Evolutionary conservation across 139 green algal species (phyloP).

Genomic region (Tetraselmis striata): DNA sequence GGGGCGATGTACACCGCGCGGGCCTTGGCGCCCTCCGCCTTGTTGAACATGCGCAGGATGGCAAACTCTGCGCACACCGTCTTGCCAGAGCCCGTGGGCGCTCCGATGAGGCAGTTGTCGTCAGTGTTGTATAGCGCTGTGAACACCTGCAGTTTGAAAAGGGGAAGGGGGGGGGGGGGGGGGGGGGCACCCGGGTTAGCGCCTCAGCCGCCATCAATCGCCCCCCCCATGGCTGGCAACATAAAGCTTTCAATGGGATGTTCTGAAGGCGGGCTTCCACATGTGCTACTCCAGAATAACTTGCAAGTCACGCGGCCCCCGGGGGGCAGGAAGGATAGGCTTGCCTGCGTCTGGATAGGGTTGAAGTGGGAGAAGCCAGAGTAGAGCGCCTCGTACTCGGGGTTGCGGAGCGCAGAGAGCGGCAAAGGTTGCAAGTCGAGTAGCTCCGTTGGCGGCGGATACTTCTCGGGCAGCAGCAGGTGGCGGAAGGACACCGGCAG

Average conservation of each 20-base stretch:
- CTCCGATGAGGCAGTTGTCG: slow-evolving; percentile 86
- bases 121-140: slow-evolving; percentile 87
- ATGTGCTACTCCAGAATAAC: too few species aligned
- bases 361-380: slow-evolving; percentile 82
- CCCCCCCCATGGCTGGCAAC: too few species aligned
- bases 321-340: too few species aligned
- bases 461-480: slow-evolving; percentile 94
- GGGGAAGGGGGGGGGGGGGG: too few species aligned
- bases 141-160: slow-evolving; percentile 88
- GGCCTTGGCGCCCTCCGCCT: slow-evolving; percentile 23
- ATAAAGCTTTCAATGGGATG: too few species aligned
- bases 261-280: too few species aligned
- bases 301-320: too few species aligned
- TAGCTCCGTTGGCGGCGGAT: slow-evolving; percentile 90
- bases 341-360: slow-evolving; percentile 90
- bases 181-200: too few species aligned
- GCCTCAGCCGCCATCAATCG: too few species aligned
- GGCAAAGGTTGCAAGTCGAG: slow-evolving; percentile 96
- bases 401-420: slow-evolving; percentile 74
- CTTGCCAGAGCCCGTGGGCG: slow-evolving; percentile 86
- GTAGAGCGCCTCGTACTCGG: slow-evolving; percentile 82
- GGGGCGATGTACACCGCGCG: slow-evolving; percentile 88
- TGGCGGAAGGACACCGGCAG: slow-evolving; percentile 85
- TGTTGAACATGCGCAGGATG: slow-evolving; percentile 81
- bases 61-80: slow-evolving; percentile 89